Conservation (phyloP, 495 filamentous ascomycete species). For the Penicillium antarcticum region DNA sequence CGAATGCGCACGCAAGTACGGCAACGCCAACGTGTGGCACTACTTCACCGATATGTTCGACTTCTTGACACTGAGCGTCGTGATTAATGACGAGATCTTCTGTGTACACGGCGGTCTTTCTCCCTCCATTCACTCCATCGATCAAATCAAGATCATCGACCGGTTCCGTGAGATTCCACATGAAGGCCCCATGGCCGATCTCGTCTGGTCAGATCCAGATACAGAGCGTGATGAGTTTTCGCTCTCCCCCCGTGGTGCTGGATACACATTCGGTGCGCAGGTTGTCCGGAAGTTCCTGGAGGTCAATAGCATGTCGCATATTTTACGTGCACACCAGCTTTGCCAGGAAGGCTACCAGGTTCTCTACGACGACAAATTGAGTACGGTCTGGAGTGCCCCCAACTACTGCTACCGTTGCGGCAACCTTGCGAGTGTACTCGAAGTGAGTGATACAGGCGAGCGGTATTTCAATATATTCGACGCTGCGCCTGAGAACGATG, state of each 20-base stretch:
- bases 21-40: slow-evolving; percentile 97
- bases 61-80: slow-evolving; percentile 91
- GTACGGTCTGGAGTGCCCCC: slow-evolving; percentile 95
- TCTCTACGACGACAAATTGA: slow-evolving; percentile 88
- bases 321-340: slow-evolving; percentile 91
- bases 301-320: slow-evolving; percentile 95
- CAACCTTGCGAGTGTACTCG: slow-evolving; percentile 93
- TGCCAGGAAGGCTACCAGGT: slow-evolving; percentile 97
- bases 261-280: slow-evolving; percentile 95
- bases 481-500: slow-evolving; percentile 92
- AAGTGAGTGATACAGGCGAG: slow-evolving; percentile 89
- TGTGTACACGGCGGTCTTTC: slow-evolving; percentile 96
- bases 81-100: slow-evolving; percentile 98
- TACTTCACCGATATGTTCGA: slow-evolving; percentile 99
- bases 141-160: slow-evolving; percentile 99
- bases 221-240: slow-evolving; percentile 95
- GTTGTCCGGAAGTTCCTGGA: slow-evolving; percentile 97
- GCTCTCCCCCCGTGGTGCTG: slow-evolving; percentile 86
- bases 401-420: slow-evolving; percentile 98
- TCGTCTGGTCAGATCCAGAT: slow-evolving; percentile 97
- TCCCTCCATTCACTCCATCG: slow-evolving; percentile 95
- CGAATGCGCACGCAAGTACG: slow-evolving; percentile 95
- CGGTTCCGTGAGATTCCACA: slow-evolving; percentile 97
- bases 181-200: slow-evolving; percentile 98
- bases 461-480: slow-evolving; percentile 96